Conservation (phyloP, 2,329 filamentous ascomycete species). For the Leptographium radiaticola region DNA sequence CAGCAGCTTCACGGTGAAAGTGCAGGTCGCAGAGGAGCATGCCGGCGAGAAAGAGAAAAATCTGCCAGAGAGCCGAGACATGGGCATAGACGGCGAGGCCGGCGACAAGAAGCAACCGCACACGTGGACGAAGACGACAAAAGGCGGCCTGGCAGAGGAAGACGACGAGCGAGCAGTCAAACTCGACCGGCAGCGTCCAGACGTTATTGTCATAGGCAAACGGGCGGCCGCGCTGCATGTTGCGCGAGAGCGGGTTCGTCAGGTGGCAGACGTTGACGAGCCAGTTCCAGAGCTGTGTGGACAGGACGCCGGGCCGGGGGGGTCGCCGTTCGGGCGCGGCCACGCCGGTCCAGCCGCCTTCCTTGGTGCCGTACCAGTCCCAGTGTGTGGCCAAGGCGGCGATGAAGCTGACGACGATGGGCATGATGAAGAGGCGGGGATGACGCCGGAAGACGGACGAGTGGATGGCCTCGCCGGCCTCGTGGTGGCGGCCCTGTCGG, state of each 20-base stretch:
- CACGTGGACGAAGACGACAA: conserved; percentile 10
- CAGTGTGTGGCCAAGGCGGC: conserved; percentile 5
- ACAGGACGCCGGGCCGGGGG: background rate
- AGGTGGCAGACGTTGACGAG: conserved; percentile 1
- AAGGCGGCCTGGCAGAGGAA: conserved; percentile 21
- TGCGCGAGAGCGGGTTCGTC: conserved; percentile 18
- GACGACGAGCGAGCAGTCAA: conserved; percentile 21
- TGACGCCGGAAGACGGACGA: conserved; percentile 12
- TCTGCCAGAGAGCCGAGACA: conserved; percentile 15
- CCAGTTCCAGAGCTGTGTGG: conserved; percentile 8
- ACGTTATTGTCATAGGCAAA: conserved; percentile 20
- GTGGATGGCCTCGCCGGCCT: conserved; percentile 10
- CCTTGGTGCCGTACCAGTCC: conserved; percentile 7
- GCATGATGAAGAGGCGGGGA: conserved; percentile 12
- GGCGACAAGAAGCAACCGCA: conserved; percentile 8
- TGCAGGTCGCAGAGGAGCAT: conserved; percentile 20
- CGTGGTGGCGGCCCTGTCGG: conserved; percentile 7
- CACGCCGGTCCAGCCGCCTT: conserved; percentile 3
- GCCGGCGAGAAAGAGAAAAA: conserved; percentile 18
- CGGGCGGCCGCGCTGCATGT: conserved; percentile 3
- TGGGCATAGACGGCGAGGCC: conserved; percentile 13
- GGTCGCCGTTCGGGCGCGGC: conserved; percentile 7
- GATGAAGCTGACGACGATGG: conserved; percentile 6
- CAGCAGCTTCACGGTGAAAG: conserved; percentile 10
- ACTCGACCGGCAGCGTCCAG: conserved; percentile 25